phyloP scores from a whole-genome alignment of 140 eudicot species.

The Anethum foeniculum region DNA sequence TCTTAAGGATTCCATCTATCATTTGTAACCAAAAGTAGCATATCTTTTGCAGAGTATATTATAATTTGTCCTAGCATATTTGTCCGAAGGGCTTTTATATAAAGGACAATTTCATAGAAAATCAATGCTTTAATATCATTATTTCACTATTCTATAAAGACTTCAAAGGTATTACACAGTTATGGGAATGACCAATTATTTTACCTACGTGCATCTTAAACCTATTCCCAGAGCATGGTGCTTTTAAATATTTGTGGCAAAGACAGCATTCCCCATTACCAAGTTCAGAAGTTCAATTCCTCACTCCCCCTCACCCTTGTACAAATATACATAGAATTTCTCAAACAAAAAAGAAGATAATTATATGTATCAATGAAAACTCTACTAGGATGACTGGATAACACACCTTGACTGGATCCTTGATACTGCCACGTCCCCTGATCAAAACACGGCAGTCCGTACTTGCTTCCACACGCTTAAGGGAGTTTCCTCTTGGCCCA shows the following conservation, averaged over 20 bases:
- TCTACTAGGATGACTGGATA: background rate
- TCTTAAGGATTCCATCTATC: background rate
- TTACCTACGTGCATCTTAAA: background rate
- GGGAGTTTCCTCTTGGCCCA: conserved; percentile 96
- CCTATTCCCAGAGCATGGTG: background rate
- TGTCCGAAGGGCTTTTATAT: background rate
- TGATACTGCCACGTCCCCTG: conserved; percentile 98
- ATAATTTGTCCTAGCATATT: no score
- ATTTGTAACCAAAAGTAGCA: background rate
- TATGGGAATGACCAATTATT: background rate
- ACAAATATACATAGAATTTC: background rate
- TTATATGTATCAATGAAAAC: background rate
- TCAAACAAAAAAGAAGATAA: background rate
- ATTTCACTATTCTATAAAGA: background rate
- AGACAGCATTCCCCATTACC: background rate
- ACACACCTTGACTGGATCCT: conserved; percentile 86
- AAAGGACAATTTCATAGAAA: background rate
- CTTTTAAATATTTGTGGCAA: background rate
- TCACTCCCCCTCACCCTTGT: background rate
- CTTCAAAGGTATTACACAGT: background rate
- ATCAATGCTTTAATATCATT: background rate
- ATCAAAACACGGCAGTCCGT: conserved; percentile 96
- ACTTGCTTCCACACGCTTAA: conserved; percentile 92
- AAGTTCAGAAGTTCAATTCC: background rate
- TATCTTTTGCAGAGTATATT: background rate